Evolutionary conservation across 2,329 filamentous ascomycete genomes (phyloP).

Genomic region (Talaromyces piceae): DNA sequence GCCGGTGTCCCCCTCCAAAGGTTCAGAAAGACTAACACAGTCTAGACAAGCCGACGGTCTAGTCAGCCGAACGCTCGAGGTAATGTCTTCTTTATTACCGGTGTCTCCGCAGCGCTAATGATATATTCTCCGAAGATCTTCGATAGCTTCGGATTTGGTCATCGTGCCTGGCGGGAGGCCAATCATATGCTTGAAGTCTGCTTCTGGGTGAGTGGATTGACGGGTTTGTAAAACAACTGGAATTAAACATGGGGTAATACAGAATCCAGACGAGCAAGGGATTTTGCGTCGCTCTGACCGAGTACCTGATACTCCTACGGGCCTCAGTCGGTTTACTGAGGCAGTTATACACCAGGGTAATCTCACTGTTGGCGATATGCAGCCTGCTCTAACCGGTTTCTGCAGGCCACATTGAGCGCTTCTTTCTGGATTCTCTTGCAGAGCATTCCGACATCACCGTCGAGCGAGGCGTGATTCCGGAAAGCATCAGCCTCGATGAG

Average conservation of each 20-base stretch:
- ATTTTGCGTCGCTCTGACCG: background rate
- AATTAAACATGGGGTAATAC: background rate
- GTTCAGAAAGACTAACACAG: slow-evolving; percentile 2
- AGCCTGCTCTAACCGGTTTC: slow-evolving; percentile 51
- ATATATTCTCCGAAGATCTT: background rate
- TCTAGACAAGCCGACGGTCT: slow-evolving; percentile 44
- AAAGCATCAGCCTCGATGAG: slow-evolving; percentile 49
- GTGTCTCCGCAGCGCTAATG: background rate
- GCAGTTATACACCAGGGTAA: background rate
- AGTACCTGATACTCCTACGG: background rate
- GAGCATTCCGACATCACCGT: slow-evolving; percentile 25
- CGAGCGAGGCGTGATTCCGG: slow-evolving; percentile 52
- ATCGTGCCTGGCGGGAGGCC: slow-evolving; percentile 46
- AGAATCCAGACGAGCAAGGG: slow-evolving; percentile 1
- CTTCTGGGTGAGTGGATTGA: background rate
- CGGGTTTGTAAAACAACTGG: background rate
- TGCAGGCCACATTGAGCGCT: slow-evolving; percentile 62
- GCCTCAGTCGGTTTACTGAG: background rate
- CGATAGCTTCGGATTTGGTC: slow-evolving; percentile 52
- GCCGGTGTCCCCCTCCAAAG: background rate
- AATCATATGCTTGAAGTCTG: slow-evolving; percentile 7
- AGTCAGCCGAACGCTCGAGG: slow-evolving; percentile 36
- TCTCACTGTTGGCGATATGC: background rate
- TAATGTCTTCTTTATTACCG: slow-evolving; percentile 36
- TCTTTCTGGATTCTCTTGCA: slow-evolving; percentile 56